These are phyloP conservation scores for Aspergillus eucalypticola DNA, from an alignment of 2,329 filamentous ascomycete genomes.

Conservation along the genomic window DNA sequence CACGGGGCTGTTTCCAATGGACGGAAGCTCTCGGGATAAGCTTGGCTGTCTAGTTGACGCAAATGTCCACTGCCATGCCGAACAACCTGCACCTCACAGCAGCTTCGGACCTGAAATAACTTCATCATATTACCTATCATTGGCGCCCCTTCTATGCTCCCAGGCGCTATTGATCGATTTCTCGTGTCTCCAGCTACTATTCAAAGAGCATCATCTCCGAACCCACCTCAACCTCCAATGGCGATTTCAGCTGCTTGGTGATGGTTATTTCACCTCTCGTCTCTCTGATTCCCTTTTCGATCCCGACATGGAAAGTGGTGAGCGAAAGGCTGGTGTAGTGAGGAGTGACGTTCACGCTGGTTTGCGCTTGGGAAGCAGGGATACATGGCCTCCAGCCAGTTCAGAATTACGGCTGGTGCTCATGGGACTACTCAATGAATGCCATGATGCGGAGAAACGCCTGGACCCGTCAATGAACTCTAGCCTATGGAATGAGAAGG, in stretches of 20 bases:
- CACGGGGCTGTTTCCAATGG: conserved; percentile 27
- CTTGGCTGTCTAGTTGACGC: conserved; percentile 32
- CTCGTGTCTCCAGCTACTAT: conserved; percentile 74
- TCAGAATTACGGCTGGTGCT: conserved; percentile 88
- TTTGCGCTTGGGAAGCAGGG: conserved; percentile 74
- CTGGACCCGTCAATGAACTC: conserved; percentile 22
- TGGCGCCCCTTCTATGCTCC: conserved; percentile 69
- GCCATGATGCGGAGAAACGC: conserved; percentile 52
- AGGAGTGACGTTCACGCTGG: conserved; percentile 74
- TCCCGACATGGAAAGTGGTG: conserved; percentile 75
- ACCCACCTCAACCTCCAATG: conserved; percentile 73
- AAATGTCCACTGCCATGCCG: conserved; percentile 15
- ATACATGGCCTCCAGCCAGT: conserved; percentile 89
- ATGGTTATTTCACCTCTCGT: conserved; percentile 77
- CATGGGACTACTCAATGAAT: conserved; percentile 80
- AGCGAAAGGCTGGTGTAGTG: conserved; percentile 68
- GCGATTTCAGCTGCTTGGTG: conserved; percentile 80
- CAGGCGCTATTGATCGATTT: conserved; percentile 78
- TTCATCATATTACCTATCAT: conserved; percentile 66
- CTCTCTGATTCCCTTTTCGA: conserved; percentile 84
- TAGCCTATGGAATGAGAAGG: conserved; percentile 28
- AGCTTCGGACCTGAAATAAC: conserved; percentile 45
- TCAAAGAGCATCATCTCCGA: conserved; percentile 69
- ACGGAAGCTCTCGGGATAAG: conserved; percentile 28
- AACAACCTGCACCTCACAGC: conserved; percentile 15